These are phyloP conservation scores for Stemphylium lycopersici DNA, from an alignment of 2,329 filamentous ascomycete species.

Conservation along the genomic window DNA sequence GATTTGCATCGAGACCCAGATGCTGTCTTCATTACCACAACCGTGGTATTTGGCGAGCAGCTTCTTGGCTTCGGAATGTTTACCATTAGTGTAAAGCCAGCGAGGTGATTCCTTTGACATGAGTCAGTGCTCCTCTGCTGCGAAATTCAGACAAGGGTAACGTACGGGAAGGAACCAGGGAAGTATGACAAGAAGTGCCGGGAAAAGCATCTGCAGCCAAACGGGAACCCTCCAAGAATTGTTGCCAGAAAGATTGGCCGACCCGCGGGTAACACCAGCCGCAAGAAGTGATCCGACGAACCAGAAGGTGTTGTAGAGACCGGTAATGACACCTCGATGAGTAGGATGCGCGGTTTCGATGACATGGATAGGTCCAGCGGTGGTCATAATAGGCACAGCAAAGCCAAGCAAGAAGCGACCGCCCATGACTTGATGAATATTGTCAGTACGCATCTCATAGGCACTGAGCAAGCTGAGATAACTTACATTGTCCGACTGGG, in stretches of 20 bases:
- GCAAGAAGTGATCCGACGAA: slow-evolving; percentile 48
- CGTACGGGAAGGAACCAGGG: slow-evolving; percentile 63
- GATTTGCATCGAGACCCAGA: slow-evolving; percentile 40
- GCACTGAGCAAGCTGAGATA: neutral
- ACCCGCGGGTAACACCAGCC: slow-evolving; percentile 33
- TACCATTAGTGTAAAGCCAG: slow-evolving; percentile 62
- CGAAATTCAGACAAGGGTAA: neutral
- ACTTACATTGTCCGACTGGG: slow-evolving; percentile 48
- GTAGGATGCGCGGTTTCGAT: slow-evolving; percentile 66
- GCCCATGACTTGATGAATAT: slow-evolving; percentile 52
- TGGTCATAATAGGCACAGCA: slow-evolving; percentile 62
- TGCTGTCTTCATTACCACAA: slow-evolving; percentile 47
- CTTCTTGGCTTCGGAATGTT: slow-evolving; percentile 58
- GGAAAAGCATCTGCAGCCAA: slow-evolving; percentile 37
- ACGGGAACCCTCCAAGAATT: slow-evolving; percentile 31
- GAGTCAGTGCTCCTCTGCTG: neutral
- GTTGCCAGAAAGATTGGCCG: slow-evolving; percentile 23
- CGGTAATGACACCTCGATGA: slow-evolving; percentile 58
- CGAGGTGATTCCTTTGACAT: slow-evolving; percentile 49
- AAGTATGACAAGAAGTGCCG: slow-evolving; percentile 51
- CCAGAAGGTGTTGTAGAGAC: slow-evolving; percentile 53
- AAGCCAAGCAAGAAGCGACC: slow-evolving; percentile 66
- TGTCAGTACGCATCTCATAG: neutral
- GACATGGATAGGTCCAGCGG: slow-evolving; percentile 64
- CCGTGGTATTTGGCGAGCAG: slow-evolving; percentile 64